phyloP scores from a whole-genome alignment of 1,139 yeast species.

The Kurtzmaniella quercitrusa region DNA sequence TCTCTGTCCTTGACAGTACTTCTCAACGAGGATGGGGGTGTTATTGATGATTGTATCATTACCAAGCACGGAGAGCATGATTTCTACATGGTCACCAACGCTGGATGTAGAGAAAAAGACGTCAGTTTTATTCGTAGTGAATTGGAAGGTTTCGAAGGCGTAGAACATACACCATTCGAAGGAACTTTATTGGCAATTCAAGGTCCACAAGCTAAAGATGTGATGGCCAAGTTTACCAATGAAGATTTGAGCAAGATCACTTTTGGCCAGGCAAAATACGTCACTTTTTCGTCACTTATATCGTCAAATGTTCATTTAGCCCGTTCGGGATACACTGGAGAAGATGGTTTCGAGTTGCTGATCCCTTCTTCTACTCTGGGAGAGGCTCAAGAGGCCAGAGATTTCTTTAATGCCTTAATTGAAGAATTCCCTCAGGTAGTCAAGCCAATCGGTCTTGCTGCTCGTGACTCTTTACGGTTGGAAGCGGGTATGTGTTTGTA shows the following conservation, averaged over 20 bases:
- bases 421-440: constrained; percentile 53
- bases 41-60: constrained; percentile 89
- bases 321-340: constrained; percentile 97
- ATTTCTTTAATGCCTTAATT: constrained; percentile 60
- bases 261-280: constrained; percentile 69
- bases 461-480: constrained; percentile 88
- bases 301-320: constrained; percentile 61
- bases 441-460: constrained; percentile 91
- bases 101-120: constrained; percentile 89
- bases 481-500: constrained; percentile 99
- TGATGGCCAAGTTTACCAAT: constrained; percentile 61
- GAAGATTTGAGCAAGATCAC: constrained; percentile 55
- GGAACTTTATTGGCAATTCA: constrained; percentile 86
- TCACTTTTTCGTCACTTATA: constrained; percentile 43
- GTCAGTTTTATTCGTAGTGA: constrained; percentile 56
- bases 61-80: constrained; percentile 77
- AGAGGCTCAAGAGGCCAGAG: constrained; percentile 44
- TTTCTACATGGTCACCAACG: constrained; percentile 92
- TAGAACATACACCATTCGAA: constrained; percentile 61
- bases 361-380: constrained; percentile 53
- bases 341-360: constrained; percentile 93
- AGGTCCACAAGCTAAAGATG: constrained; percentile 76
- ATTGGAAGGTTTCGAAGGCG: constrained; percentile 36
- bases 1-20: constrained; percentile 75
- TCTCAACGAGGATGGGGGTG: constrained; percentile 71